Evolutionary conservation across 345 rosid genomes (phyloP).

Genomic region (Eucalyptus rudis): DNA sequence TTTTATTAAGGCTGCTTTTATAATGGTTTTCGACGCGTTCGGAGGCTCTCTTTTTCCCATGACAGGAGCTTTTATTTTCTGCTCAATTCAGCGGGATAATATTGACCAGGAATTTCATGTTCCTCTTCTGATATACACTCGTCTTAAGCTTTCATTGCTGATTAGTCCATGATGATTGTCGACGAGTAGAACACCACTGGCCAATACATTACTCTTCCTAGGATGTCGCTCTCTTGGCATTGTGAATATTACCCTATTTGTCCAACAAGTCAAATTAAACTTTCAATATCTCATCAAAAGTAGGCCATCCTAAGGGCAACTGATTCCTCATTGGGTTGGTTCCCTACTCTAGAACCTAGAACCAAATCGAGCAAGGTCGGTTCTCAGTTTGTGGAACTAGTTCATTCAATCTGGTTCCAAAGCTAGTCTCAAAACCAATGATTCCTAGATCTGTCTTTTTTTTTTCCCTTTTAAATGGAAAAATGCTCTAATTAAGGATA

Average conservation of each 20-base stretch:
- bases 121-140: background rate
- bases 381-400: background rate
- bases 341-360: background rate
- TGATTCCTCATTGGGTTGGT: accelerated
- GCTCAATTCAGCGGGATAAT: background rate
- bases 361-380: accelerated
- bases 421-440: accelerated
- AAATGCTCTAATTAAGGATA: background rate
- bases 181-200: background rate
- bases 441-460: too few species aligned
- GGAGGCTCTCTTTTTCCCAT: background rate
- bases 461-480: background rate
- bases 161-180: background rate
- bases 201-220: background rate
- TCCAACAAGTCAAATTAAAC: background rate
- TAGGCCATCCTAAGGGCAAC: background rate
- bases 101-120: background rate
- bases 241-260: background rate
- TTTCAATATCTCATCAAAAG: background rate
- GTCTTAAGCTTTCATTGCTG: background rate
- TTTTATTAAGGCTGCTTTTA: background rate
- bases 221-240: background rate
- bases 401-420: accelerated
- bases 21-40: background rate
- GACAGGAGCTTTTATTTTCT: background rate